phyloP scores from a whole-genome alignment of 129 eudicot genomes.

The Helianthus annuus region DNA sequence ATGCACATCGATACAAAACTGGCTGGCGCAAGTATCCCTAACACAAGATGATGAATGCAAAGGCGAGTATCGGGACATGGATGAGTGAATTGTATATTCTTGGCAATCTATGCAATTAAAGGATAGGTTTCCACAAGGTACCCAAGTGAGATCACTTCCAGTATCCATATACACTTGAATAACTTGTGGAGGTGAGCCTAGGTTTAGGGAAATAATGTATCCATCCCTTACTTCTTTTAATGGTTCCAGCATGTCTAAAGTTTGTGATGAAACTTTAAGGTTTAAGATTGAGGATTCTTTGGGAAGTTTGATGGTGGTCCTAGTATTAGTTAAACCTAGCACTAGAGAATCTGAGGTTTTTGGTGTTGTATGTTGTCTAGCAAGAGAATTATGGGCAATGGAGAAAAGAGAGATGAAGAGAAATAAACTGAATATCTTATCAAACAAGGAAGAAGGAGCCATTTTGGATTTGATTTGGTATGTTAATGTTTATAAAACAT shows the following conservation, averaged over 20 bases:
- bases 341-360: constrained; percentile 45
- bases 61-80: constrained; percentile 54
- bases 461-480: constrained; percentile 29
- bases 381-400: constrained; percentile 39
- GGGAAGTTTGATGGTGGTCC: constrained; percentile 41
- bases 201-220: constrained; percentile 55
- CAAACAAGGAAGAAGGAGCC: constrained; percentile 20
- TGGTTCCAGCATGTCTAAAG: constrained; percentile 58
- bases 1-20: constrained; percentile 60
- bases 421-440: constrained; percentile 30
- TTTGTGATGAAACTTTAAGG: constrained; percentile 31
- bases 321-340: constrained; percentile 57
- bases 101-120: constrained; percentile 68
- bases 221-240: constrained; percentile 74
- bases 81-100: constrained; percentile 44
- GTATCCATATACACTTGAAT: constrained; percentile 73
- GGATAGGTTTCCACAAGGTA: constrained; percentile 69
- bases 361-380: constrained; percentile 37
- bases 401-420: constrained; percentile 28
- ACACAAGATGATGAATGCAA: constrained; percentile 51
- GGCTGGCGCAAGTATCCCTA: constrained; percentile 60
- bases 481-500: constrained; percentile 2
- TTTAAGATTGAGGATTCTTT: constrained; percentile 33
- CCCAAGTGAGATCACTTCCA: constrained; percentile 84
- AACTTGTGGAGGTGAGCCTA: constrained; percentile 72